Conservation (phyloP, 768 basidiomycete genomes). For the Trametes punicea region DNA sequence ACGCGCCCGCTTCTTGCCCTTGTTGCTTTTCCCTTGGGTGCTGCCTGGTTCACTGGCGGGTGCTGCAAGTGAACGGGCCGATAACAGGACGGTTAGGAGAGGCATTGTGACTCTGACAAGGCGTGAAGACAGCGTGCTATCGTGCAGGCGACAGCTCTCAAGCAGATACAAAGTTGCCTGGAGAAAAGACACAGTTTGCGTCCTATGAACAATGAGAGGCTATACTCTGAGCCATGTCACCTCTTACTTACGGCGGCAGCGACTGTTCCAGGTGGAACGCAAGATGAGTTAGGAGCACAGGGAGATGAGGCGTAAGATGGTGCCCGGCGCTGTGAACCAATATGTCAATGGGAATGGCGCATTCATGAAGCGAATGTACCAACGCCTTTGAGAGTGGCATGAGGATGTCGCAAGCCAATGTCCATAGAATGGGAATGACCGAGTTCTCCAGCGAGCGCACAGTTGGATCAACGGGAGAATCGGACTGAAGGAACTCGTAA, state of each 20-base stretch:
- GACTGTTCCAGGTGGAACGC: conserved; percentile 61
- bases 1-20: conserved; percentile 65
- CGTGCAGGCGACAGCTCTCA: conserved; percentile 41
- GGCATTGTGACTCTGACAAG: conserved; percentile 53
- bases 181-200: conserved; percentile 38
- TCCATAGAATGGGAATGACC: conserved; percentile 49
- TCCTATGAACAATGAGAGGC: conserved; percentile 4
- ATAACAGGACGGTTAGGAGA: conserved; percentile 45
- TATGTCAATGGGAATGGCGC: background rate
- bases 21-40: conserved; percentile 38
- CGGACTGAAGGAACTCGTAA: conserved; percentile 35
- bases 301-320: conserved; percentile 52
- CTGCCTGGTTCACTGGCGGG: conserved; percentile 21
- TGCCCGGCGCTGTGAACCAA: conserved; percentile 42
- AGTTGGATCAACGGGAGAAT: conserved; percentile 47
- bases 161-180: conserved; percentile 44
- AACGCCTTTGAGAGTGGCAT: conserved; percentile 40
- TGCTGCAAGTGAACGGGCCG: conserved; percentile 35
- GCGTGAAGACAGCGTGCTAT: conserved; percentile 47
- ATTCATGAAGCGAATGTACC: conserved; percentile 36
- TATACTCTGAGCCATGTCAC: background rate
- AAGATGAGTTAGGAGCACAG: conserved; percentile 51
- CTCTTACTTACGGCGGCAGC: conserved; percentile 42
- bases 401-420: conserved; percentile 50
- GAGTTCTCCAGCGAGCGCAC: conserved; percentile 54